Base-by-base conservation (phyloP, 2,329 filamentous ascomycete species). In the Claviceps maximensis region DNA sequence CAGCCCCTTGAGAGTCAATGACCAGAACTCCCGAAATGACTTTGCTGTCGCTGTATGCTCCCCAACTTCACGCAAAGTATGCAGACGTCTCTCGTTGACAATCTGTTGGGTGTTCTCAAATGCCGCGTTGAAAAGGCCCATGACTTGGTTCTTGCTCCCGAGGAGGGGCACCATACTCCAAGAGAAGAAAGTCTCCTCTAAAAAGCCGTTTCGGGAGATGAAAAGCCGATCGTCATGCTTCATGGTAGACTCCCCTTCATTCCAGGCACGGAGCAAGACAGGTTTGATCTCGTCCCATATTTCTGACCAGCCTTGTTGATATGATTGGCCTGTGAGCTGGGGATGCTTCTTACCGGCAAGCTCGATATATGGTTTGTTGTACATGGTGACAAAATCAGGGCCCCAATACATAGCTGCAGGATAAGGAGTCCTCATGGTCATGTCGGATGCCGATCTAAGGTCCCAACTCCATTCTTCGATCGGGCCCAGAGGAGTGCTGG, bases 91-190 rank as follows among this genome's bases (percentile, higher is more conserved):
- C 67, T 90, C 86, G 1, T 83, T 86, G 54, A 91, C 82, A 61
- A 86, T 87, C 33, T 86, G 77, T 36, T 84, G 71, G 1, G 87
- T 91, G 62, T 88, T 88, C 58, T 91, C 87, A 58, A 89, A 89
- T 0, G 83, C 79, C 4, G 86, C 85, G 61, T 90, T 89, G 64
- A 88, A 89, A 0, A 90, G 67, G 1, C 84, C 86, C 57, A 86
- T 80, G 10, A 89, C 84, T 13, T 78, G 78, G 1, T 87, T 87
- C 56, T 89, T 82, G 42, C 77, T 74, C 4, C 86, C 86, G 2
- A 90, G 78, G 57, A 90, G 74, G 0, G 87, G 87, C 23, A 90
- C 84, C 47, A 90, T 81, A 1, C 82, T 86, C 86, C 86, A 90
- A 13, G 83, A 86, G 64, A 90, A 90, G 62, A 86, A 90, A 0